Base-by-base conservation (phyloP, 2,329 filamentous ascomycete species). In the Venturia asperata region DNA sequence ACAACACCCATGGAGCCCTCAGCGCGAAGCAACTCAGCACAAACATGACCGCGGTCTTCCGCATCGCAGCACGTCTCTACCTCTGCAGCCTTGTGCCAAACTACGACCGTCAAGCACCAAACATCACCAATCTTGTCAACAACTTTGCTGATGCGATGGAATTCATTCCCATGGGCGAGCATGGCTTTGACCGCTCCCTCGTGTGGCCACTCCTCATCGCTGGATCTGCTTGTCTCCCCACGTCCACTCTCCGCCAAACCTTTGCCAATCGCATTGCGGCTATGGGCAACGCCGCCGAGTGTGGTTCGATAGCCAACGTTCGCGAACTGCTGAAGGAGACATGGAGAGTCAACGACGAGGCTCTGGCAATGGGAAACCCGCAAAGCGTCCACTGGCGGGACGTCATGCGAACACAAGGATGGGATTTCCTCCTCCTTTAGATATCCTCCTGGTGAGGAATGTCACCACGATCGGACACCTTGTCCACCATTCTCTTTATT, bases 71-170 rank as follows among this genome's bases (percentile, higher is more conserved):
- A 3, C 89, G 93, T 73, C 92, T 99, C 78, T 97, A 97, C 78
- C 87, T 97, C n/a, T 96, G 92, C 85, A 92, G 90, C 73, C 82
- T 99, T 43, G 90, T 97, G 0, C 93, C 93, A 0, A 92, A 92
- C 65, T 94, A 93, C 78, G 87, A 88, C 71, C 89, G 89, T 61
- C 83, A 82, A 66, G 88, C 94, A 71, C 80, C 81, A 10, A 91
- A 87, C 74, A 92, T 87, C 72, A 81, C 88, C 71, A 87, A 87
- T 69, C 83, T 97, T 30, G 85, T 97, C 52, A 84, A 89, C 67
- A 90, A 90, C 71, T 85, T 97, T 67, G 86, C 88, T 34, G 83
- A 85, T 66, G 85, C 89, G 43, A 87, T 97, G 68, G 85, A 89
- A 65, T 89, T 85, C 75, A 92, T 99, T 69, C 94, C 94, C 27